Conservation (phyloP, 108 stramenopile species). For the Cyclotella baltica region DNA sequence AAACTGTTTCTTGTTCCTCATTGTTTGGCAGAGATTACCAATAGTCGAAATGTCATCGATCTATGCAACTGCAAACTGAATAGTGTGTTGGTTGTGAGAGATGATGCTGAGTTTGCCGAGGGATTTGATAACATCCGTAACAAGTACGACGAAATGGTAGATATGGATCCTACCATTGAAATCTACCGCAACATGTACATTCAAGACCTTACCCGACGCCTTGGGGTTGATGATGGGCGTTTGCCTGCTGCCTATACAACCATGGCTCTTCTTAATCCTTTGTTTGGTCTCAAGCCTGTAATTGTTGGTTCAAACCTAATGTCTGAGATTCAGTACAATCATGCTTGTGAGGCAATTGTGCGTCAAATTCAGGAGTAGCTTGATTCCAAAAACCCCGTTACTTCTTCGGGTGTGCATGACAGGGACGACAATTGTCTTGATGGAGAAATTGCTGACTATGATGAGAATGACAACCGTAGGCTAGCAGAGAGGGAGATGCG, state of each 20-base stretch:
- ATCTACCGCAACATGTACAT: not conserved
- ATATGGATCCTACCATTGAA: not conserved
- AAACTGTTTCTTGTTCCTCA: not conserved
- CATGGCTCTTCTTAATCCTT: not conserved
- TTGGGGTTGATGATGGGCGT: not conserved
- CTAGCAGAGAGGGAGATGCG: too few relatives aligned
- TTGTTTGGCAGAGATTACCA: not conserved
- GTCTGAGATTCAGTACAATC: not conserved
- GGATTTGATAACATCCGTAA: not conserved
- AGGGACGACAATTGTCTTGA: not conserved
- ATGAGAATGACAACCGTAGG: too few relatives aligned
- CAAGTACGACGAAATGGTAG: not conserved
- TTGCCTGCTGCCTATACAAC: not conserved
- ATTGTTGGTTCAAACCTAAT: not conserved
- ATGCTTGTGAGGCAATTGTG: not conserved
- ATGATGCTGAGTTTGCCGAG: not conserved
- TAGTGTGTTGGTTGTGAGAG: not conserved
- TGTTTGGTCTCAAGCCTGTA: conserved; percentile 4
- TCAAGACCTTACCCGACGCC: not conserved
- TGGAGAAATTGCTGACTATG: too few relatives aligned
- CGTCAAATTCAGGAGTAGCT: not conserved
- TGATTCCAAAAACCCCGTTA: not conserved
- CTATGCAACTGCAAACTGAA: not conserved
- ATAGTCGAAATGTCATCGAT: not conserved
- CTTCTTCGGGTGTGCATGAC: not conserved